Evolutionary conservation across 192 early-diverging fungal species (phyloP), one percentile per base, ranked within the genome.

Genomic region (Coemansia pectinata): DNA sequence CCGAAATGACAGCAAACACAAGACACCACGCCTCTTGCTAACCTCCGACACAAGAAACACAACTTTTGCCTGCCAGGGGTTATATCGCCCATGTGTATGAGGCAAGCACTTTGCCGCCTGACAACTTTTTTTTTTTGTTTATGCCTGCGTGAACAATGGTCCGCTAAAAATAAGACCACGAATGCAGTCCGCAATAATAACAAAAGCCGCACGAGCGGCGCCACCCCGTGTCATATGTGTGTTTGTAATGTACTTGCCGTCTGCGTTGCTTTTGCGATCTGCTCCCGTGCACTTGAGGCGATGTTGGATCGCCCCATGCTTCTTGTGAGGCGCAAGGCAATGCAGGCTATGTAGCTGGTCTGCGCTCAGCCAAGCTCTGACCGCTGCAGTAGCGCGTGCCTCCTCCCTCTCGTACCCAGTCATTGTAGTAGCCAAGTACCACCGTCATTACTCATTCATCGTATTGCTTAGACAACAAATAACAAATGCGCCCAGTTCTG

Each of bases 141-240:
- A 29, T 31, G 25, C 29, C 27, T 31, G 29, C 55, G 27, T 14
- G 33, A 58, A 58, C 55, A 58, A 58, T 58, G 55, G 55, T 17
- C 55, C 6, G 55, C 27, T 58, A 58, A 34, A 58, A 58, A 58
- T 15, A 58, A 58, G 55, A 33, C 55, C 55, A 31, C 29, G 4
- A 58, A 58, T 58, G 55, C 31, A n/a, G 55, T 15, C 14, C 17
- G 29, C 55, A 58, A 58, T 58, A 58, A 58, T 31, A 58, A 58
- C 27, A 58, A 29, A 50, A 58, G 55, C 55, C 55, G 55, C 55
- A 34, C 55, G 19, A 7, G n/a, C 47, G 47, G n/a, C 47, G 19
- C 47, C 47, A 50, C 47, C 21, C 21, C n/a, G 47, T 50, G 47
- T 50, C 47, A 50, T 50, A 17, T 45, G n/a, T 45, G 34, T 41